phyloP scores from a whole-genome alignment of 176 grass and related monocot genomes.

The Oryza rufipogon region DNA sequence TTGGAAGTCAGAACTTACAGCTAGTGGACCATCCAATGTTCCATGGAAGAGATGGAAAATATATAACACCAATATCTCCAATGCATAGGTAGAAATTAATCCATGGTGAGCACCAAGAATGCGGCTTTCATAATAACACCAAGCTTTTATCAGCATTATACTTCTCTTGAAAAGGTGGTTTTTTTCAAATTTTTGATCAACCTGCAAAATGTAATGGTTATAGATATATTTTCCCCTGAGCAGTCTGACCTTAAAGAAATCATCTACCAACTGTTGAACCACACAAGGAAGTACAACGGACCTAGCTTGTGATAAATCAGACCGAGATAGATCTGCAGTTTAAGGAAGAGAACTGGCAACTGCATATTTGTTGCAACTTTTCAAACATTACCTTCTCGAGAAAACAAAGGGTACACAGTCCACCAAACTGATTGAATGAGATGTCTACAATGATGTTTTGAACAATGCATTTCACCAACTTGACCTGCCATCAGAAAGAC shows the following conservation, averaged over 20 bases:
- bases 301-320: constrained; percentile 9
- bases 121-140: constrained; percentile 97
- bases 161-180: constrained; percentile 82
- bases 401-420: constrained; percentile 89
- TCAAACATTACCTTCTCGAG: constrained; percentile 72
- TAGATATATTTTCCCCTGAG: constrained; percentile 8
- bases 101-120: constrained; percentile 97
- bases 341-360: constrained; percentile 10
- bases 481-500: constrained; percentile 67
- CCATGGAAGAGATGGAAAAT: constrained; percentile 82
- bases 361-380: constrained; percentile 6
- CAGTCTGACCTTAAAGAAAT: constrained; percentile 19
- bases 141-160: constrained; percentile 91
- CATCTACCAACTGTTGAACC: not conserved
- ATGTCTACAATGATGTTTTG: constrained; percentile 93
- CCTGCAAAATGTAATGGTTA: constrained; percentile 55
- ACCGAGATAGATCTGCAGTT: constrained; percentile 24
- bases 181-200: constrained; percentile 75
- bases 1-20: constrained; percentile 50
- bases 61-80: constrained; percentile 83
- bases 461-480: constrained; percentile 89
- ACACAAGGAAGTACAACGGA: constrained; percentile 12
- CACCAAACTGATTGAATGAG: constrained; percentile 95
- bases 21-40: constrained; percentile 69
- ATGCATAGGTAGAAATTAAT: constrained; percentile 92